Evolutionary conservation across 2,329 filamentous ascomycete species (phyloP), one percentile per base, ranked within the genome.

Genomic region (Elsinoe fawcettii): DNA sequence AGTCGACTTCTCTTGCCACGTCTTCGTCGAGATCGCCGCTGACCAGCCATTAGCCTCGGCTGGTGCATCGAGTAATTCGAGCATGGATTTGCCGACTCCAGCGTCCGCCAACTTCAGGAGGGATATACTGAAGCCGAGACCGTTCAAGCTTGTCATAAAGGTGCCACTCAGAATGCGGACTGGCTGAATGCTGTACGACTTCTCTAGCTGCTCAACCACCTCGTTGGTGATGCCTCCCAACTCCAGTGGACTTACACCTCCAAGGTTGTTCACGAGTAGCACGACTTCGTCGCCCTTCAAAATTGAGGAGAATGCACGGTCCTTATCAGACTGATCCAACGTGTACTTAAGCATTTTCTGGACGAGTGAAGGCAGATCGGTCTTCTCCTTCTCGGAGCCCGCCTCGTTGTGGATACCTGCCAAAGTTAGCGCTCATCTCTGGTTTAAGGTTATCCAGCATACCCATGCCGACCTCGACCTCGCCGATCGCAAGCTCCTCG

Each of bases 221-320:
- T 87, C 84, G n/a, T 80, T 77, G 1, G 84, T 83, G 65, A 90
- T 86, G 18, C 83, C 87, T 51, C 84, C 84, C 64, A 90, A 70
- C 69, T 90, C 87, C 30, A 91, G 76, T 23, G 81, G 79, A 65
- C 84, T 87, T 32, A 90, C 82, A 14, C 86, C 85, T 44, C 85
- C 87, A 1, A 90, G 77, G 68, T 90, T 90, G 71, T 90, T 90
- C 61, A 90, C 75, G 60, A 90, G 70, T 47, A 90, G 71, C 6
- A 89, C 84, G 0, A 85, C 79, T 56, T 85, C 74, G 58, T 86
- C 84, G 5, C 71, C 71, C n/a, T 76, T 74, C 49, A 78, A 80
- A 60, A 89, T 76, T 2, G 80, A 73, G 30, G 88, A 68, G 67
- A 89, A 91, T 1, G 79, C 85, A n/a, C 87, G 78, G 67, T 90